Evolutionary conservation across 805 yeast species (phyloP), one percentile per base, ranked within the genome.

Genomic region (Ogataea polymorpha): DNA sequence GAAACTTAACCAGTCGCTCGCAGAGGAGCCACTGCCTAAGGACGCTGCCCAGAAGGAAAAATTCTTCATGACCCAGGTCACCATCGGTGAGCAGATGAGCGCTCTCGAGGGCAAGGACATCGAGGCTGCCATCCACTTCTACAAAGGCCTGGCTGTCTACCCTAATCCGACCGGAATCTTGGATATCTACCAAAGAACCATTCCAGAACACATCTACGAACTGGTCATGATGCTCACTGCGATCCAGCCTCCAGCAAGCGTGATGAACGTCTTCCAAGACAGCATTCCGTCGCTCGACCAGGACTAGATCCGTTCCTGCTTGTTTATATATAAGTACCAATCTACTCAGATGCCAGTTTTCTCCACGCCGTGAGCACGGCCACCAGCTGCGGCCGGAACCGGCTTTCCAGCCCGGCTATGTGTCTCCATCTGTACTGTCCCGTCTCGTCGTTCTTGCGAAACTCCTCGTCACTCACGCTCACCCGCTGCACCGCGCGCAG

Each of bases 81-180:
- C 88, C 45, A 59, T 72, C 35, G 98, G 96, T 62, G 98, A 91
- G 66, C 85, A 82, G 63, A 71, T 86, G 53, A 77, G 87, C 49
- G 70, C 76, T 49, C 59, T 68, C 24, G 80, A 84, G 47, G 83
- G 81, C 50, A 74, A 77, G 52, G 87, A 85, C 63, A 66, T 84
- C 49, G 87, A 83, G 45, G 82, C 97, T 32, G 98, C 99, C 27
- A 72, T 90, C 53, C 77, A 82, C 52, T 93, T 89, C 75, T 93
- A 93, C 77, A 86, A 87, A 66, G 98, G 97, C 11, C 74, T 93
- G 60, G 78, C 87, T 30, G 90, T 89, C 37, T 91, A 90, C 66
- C 98, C 99, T 47, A 83, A 85, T 65, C 99, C 99, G 45, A 82
- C 95, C 42, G 96, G 88, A 57, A 79, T 93, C 55, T 74, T 93